These are phyloP conservation scores for Cyclotella cryptica DNA, from an alignment of 108 stramenopile genomes.

Conservation along the genomic window DNA sequence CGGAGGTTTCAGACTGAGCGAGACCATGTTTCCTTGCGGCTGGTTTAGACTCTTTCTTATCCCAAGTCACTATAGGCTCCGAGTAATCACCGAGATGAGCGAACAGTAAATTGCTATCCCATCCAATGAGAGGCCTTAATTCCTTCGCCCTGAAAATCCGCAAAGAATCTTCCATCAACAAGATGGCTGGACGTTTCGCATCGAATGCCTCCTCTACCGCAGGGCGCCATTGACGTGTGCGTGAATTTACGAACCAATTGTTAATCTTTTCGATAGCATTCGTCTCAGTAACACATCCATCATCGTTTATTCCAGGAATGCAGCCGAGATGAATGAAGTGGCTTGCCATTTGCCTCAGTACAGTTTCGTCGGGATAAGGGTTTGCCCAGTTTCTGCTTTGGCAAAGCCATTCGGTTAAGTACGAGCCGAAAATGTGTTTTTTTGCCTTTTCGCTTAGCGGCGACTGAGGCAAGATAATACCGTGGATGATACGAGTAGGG, in stretches of 20 bases:
- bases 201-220: slow-evolving; percentile 62
- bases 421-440: neutral
- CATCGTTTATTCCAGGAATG: slow-evolving; percentile 3
- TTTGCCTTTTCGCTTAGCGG: slow-evolving; percentile 6
- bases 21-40: neutral
- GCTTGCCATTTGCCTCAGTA: slow-evolving; percentile 9
- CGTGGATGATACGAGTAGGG: slow-evolving; percentile 1
- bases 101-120: slow-evolving; percentile 24
- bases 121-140: slow-evolving; percentile 29
- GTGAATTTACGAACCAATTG: slow-evolving; percentile 70
- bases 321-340: slow-evolving; percentile 17
- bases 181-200: slow-evolving; percentile 52
- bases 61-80: neutral
- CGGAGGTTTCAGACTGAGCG: no score
- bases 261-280: slow-evolving; percentile 25
- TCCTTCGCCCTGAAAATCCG: slow-evolving; percentile 53
- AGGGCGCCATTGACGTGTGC: slow-evolving; percentile 71
- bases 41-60: slow-evolving; percentile 1
- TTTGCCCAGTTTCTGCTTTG: slow-evolving; percentile 20
- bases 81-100: neutral
- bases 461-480: neutral
- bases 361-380: slow-evolving; percentile 18
- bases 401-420: slow-evolving; percentile 19
- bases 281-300: neutral
- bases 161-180: slow-evolving; percentile 62